Evolutionary conservation across 129 eudicot genomes (phyloP).

Genomic region (Flaveria trinervia): DNA sequence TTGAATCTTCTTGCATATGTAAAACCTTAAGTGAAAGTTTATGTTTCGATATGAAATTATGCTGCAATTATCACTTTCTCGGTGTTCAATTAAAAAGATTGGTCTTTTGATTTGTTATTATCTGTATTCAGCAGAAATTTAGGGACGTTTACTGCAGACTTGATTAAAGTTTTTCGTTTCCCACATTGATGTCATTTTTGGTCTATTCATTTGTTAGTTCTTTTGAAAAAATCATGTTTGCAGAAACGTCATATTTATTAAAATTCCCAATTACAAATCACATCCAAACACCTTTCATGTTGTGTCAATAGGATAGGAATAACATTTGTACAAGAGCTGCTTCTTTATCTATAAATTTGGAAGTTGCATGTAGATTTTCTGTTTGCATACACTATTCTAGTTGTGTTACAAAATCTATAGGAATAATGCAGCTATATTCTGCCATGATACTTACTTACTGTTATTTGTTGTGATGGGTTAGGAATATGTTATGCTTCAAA

Average conservation of each 20-base stretch:
- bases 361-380: neutral
- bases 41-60: neutral
- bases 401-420: neutral
- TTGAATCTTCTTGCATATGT: neutral
- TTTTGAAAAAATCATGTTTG: neutral
- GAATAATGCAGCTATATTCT: neutral
- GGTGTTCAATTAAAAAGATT: neutral
- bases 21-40: neutral
- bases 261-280: neutral
- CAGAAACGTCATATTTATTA: neutral
- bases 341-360: neutral
- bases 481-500: neutral
- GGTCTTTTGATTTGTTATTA: neutral
- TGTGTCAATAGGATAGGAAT: neutral
- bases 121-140: neutral
- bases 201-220: neutral
- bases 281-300: neutral
- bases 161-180: neutral
- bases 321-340: neutral
- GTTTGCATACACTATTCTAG: neutral
- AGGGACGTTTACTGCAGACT: neutral
- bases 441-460: too few species aligned
- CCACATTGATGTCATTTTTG: neutral
- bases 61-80: neutral
- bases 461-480: neutral